Evolutionary conservation across 169 alveolate species (phyloP), one percentile per base, ranked within the genome.

Genomic region (Eimeria brunetti): DNA sequence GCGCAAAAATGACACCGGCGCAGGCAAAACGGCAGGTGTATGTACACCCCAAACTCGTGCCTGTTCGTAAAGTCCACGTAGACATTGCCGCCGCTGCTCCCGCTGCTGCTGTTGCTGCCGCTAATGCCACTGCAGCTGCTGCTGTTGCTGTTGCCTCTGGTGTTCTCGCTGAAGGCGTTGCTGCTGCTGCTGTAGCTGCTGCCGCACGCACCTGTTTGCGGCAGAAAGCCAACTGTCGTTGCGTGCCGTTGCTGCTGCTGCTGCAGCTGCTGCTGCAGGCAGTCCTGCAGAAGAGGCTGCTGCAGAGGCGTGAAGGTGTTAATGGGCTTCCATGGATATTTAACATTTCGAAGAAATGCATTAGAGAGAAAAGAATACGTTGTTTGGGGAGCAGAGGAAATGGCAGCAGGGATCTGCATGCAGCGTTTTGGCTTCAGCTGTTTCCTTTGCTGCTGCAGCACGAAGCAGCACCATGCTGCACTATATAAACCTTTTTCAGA

Each of bases 1-100:
- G 75, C 91, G 38, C 91, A 84, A 36, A 58, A 84, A 60, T 84
- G 78, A 16, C 91, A 84, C 44, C 91, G 91, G 38, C 91, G 91
- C 56, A 53, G 60, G 22, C 91, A 84, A 44, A 84, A 84, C 46
- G 91, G 91, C 73, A 84, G 56, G 91, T 84, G 91, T 60, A 84
- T 53, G 46, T 84, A 84, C 56, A 84, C 91, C 60, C 89, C 73
- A 49, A 81, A 81, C 49, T 44, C 53, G 46, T 81, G n/a, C 6
- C 18, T 53, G 16, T 33, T 49, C 69, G 12, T 56, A 30, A 81
- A 49, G 49, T 81, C 89, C 27, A 81, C 62, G 30, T 6, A 1
- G 30, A 24, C 24, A 14, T 49, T 81, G 71, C 71, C 51, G 89
- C 71, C 51, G 89, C 71, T 51, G 73, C 73, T 27, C 73, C 27